Conservation (phyloP, 441 rosid genomes). For the Gossypium trilobum region DNA sequence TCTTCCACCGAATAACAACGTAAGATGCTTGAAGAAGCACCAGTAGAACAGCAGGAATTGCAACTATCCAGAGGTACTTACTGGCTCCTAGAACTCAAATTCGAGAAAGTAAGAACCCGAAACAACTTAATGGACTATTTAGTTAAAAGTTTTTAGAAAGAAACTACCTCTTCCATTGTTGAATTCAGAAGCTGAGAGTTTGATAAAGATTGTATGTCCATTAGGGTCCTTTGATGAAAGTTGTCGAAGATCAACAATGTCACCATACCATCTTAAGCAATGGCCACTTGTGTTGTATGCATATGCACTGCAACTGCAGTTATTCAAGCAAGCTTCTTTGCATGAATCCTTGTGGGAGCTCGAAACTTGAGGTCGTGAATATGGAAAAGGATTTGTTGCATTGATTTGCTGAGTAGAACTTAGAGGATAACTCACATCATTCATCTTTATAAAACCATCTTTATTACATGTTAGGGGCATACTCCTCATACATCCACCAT, state of each 20-base stretch:
- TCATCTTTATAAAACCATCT: conserved; percentile 9
- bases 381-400: not conserved
- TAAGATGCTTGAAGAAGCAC: not conserved
- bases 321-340: not conserved
- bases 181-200: conserved; percentile 16
- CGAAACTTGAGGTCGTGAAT: not conserved
- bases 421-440: not conserved
- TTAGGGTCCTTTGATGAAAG: not conserved
- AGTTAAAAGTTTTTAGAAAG: not conserved
- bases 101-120: not conserved
- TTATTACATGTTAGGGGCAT: not conserved
- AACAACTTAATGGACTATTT: not conserved
- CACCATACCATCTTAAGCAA: conserved; percentile 10
- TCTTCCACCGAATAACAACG: not conserved
- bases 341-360: not conserved
- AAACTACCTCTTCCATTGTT: conserved; percentile 9
- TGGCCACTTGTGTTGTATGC: conserved; percentile 7
- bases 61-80: not conserved
- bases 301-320: conserved; percentile 16
- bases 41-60: not conserved
- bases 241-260: not conserved
- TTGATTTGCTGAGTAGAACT: not conserved
- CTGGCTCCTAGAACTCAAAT: not conserved
- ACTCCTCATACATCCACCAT: conserved; percentile 7
- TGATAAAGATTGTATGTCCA: conserved; percentile 3